Evolutionary conservation across 768 basidiomycete genomes (phyloP), one percentile per base, ranked within the genome.

Genomic region (Pulveroboletus sp.): DNA sequence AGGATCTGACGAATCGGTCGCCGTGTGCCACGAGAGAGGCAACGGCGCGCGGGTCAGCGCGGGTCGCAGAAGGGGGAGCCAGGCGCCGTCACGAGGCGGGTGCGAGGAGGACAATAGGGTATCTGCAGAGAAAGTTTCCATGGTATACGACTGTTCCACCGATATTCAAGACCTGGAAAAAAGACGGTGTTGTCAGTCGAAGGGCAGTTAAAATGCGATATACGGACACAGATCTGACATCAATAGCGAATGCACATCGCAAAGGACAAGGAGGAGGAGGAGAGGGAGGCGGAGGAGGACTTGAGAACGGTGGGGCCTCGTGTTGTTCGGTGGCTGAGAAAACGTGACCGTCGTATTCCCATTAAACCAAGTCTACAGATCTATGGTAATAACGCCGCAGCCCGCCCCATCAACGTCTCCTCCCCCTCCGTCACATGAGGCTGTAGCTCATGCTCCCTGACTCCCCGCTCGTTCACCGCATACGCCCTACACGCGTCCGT

Each of bases 401-500:
- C 11, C 33, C 43, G 19, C 25, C 41, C 47, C 45, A 64, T 72
- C 40, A 87, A 55, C 45, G 81, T 80, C 57, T 74, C 75, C 53
- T 82, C 81, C 2, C 79, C 82, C 12, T 72, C 74, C 11, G 60
- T 58, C 7, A 73, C 71, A 70, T 84, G 78, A 23, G 87, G 87
- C 71, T 85, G 71, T 42, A 88, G 60, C 49, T 88, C 84, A 13
- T 82, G 76, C 62, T 71, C 68, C 40, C 66, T 69, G 5, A 85
- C 74, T 0, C 84, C 85, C n/a, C 87, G 69, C 57, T 75, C 67
- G 48, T 73, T 73, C 51, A 82, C 47, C 16, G 84, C 85, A 63
- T 88, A 89, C 34, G 72, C 75, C 57, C 85, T 68, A 61, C 86
- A 88, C 40, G 81, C 84, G 49, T 85, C 82, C 49, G 74, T 68